Evolutionary conservation across 331 rosid genomes (phyloP).

Genomic region (Malus hybrid): DNA sequence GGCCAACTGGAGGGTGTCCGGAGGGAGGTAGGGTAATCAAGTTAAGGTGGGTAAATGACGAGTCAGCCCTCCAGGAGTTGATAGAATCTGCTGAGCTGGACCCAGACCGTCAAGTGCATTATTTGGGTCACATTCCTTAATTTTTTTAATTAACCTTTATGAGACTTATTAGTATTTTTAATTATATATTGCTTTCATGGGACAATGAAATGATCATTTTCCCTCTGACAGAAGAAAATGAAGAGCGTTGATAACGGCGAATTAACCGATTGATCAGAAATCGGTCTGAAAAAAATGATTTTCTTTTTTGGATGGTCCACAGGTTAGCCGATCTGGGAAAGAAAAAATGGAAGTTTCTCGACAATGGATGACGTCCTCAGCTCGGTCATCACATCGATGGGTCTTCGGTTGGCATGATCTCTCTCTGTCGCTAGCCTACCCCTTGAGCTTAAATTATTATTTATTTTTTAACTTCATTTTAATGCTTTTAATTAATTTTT

Average conservation of each 20-base stretch:
- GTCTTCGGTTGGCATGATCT: neutral
- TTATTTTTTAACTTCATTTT: too few relatives aligned
- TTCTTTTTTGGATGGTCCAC: neutral
- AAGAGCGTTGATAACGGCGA: constrained; percentile 1
- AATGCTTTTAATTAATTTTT: too few relatives aligned
- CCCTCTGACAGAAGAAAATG: neutral
- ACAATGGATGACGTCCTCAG: too few relatives aligned
- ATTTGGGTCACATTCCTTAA: neutral
- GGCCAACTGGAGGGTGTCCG: neutral
- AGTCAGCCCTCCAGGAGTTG: neutral
- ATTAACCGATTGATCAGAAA: neutral
- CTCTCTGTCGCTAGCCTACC: too few relatives aligned
- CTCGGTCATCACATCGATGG: too few relatives aligned
- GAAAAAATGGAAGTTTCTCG: neutral
- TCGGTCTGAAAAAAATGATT: neutral
- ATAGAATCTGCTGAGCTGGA: constrained; percentile 17
- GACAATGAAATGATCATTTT: neutral
- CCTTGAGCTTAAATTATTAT: too few relatives aligned
- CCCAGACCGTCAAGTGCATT: neutral
- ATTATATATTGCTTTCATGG: neutral
- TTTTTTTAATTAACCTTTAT: neutral
- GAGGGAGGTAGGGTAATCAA: neutral
- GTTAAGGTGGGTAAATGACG: constrained; percentile 9
- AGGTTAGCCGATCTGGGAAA: neutral
- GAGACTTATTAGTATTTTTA: neutral